phyloP scores from a whole-genome alignment of 1,139 yeast species.

The Pichia terricola region DNA sequence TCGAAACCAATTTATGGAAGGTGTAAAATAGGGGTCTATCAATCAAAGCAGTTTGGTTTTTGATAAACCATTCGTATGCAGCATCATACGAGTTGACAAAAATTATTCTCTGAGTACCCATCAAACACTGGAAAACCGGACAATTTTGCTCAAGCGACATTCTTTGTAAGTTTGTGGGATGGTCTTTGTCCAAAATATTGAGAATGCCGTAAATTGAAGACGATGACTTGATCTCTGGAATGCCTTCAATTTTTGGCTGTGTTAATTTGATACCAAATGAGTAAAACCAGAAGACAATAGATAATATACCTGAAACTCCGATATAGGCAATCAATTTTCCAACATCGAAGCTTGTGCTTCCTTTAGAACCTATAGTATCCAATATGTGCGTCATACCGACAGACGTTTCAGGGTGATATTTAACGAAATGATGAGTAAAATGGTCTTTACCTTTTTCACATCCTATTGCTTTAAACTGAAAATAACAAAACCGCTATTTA shows the following conservation, averaged over 20 bases:
- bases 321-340: too few species aligned
- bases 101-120: slow-evolving; percentile 43
- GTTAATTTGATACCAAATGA: slow-evolving; percentile 11
- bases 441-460: too few species aligned
- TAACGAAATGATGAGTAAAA: too few species aligned
- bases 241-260: slow-evolving; percentile 10
- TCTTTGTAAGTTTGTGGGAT: slow-evolving; percentile 13
- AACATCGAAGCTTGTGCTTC: too few species aligned
- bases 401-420: too few species aligned
- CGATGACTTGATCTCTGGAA: slow-evolving; percentile 12
- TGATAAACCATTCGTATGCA: slow-evolving; percentile 44
- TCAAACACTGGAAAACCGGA: slow-evolving; percentile 16
- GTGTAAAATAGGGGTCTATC: slow-evolving; percentile 59
- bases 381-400: too few species aligned
- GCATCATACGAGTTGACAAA: slow-evolving; percentile 51
- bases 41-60: slow-evolving; percentile 39
- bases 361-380: too few species aligned
- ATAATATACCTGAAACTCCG: too few species aligned
- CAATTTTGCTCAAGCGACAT: slow-evolving; percentile 8
- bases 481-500: too few species aligned
- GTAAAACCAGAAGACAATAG: slow-evolving; percentile 9
- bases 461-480: too few species aligned
- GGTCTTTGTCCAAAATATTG: slow-evolving; percentile 13
- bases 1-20: slow-evolving; percentile 50
- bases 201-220: slow-evolving; percentile 14